Evolutionary conservation across 345 rosid species (phyloP), one percentile per base, ranked within the genome.

Genomic region (Camelina laxa): DNA sequence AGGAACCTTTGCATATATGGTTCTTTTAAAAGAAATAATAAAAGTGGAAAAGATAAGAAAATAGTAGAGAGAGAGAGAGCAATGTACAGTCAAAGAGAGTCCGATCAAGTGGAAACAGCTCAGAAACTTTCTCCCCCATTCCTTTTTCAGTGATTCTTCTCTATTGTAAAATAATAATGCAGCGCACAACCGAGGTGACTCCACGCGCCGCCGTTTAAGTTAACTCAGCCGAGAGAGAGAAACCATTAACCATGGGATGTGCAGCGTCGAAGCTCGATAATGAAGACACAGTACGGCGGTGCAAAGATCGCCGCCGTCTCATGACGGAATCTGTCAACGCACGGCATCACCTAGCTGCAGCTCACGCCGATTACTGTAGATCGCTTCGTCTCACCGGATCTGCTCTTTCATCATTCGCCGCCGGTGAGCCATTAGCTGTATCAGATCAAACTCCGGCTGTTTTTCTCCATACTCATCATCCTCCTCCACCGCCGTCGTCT

Each of bases 221-320:
- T 27, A 0, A 11, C 33, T 36, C 36, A 17, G 54, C 0, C 36
- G 12, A 57, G 36, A 27, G 30, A 27, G 30, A 27, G 30, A 27
- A 22, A 22, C 24, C 24, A 22, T 22, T 4, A 35, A 51, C 5
- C 27, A 95, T 92, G 99, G 98, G 99, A 14, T 95, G 99, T 70
- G 63, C 98, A 36, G 94, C 94, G 7, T 95, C 99, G 2, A 92
- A 91, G 80, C 91, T 92, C 14, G 99, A 90, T 76, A 92, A 92
- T 78, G 99, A 95, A 70, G 99, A 95, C 60, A 87, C 89, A 0
- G 99, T 95, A 5, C 77, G 98, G 57, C 89, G 92, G 19, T 95
- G 99, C 82, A 95, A 95, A 73, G 98, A 95, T 16, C 93, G 99
- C 5, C 96, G 99, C 76, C 98, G 96, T 85, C 82, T 95, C 4